Evolutionary conservation across 1,284 basidiomycete genomes (phyloP), one percentile per base, ranked within the genome.

Genomic region (Grifola frondosa): DNA sequence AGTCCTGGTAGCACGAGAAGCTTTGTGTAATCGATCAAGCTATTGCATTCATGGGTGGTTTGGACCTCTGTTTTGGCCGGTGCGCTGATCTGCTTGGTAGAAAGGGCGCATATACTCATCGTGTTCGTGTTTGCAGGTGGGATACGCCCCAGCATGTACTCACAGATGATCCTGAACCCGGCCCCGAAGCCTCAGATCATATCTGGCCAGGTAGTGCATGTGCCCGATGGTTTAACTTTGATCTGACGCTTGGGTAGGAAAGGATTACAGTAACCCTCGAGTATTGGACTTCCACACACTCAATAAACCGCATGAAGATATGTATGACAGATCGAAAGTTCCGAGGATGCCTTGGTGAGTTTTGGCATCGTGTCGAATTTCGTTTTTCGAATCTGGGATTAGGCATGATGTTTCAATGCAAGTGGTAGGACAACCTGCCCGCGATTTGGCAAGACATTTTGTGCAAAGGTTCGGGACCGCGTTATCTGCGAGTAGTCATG

Each of bases 371-470:
- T n/a, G n/a, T n/a, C n/a, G n/a, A n/a, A n/a, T n/a, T n/a, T n/a
- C n/a, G n/a, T n/a, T n/a, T n/a, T n/a, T n/a, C n/a, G 8, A 17
- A n/a, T 8, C 22, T 25, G 16, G 35, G 21, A 19, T 28, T 40
- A 91, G 91, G 91, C 97, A 99, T 67, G 97, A 99, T 61, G 90
- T 97, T 19, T 91, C 86, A 0, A 76, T 98, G 69, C 97, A 99
- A 65, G 81, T 99, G 21, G 88, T 98, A 13, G 97, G 97, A 3
- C 95, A 97, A 62, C 97, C 97, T 20, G 93, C 96, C 15, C 78
- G 97, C 22, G 97, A 99, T 66, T 68, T 99, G 7, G 91, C 90
- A 48, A 81, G 97, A 29, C 97, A 99, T 68, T 99, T 99, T 58
- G 82, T 93, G 21, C 91, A 98, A 66, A 79, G 95, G 77, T 91